These are phyloP conservation scores for Ilyonectria robusta DNA, from an alignment of 2,329 filamentous ascomycete genomes.

Conservation along the genomic window DNA sequence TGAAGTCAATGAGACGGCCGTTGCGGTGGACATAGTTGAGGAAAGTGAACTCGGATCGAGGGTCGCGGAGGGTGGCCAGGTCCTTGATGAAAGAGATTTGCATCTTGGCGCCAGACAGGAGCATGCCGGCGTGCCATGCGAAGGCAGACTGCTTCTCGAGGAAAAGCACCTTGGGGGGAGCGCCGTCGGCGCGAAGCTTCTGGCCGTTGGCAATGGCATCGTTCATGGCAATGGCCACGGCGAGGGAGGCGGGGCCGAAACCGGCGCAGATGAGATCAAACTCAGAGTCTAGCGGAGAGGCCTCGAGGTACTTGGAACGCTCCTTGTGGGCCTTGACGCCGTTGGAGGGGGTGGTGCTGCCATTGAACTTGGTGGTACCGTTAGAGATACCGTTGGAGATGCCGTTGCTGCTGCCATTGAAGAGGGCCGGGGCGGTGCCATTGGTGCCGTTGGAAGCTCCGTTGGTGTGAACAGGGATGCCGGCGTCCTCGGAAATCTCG, in stretches of 20 bases:
- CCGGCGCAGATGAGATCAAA: constrained; percentile 92
- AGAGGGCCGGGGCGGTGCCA: background rate
- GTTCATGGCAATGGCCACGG: constrained; percentile 90
- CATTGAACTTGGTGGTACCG: constrained; percentile 28
- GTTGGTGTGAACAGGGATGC: constrained; percentile 36
- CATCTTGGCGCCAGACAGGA: constrained; percentile 94
- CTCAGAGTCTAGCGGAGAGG: constrained; percentile 67
- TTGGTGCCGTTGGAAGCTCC: constrained; percentile 33
- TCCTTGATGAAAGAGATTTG: constrained; percentile 99
- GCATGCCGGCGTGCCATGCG: constrained; percentile 96
- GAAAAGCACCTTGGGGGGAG: constrained; percentile 82
- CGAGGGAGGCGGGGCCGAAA: constrained; percentile 92
- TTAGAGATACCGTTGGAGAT: constrained; percentile 32
- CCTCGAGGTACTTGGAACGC: constrained; percentile 42
- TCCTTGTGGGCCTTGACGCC: constrained; percentile 44
- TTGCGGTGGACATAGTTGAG: constrained; percentile 92
- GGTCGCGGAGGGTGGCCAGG: constrained; percentile 89
- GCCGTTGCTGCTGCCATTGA: constrained; percentile 37
- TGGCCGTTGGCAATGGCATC: constrained; percentile 75
- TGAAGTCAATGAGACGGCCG: constrained; percentile 87
- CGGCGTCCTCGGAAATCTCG: constrained; percentile 48
- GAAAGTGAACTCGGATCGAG: constrained; percentile 93
- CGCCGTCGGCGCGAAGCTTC: constrained; percentile 56
- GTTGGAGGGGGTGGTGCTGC: constrained; percentile 35
- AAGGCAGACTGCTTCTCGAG: constrained; percentile 88